These are phyloP conservation scores for Cystobasidium tubakii DNA, from an alignment of 768 basidiomycete species.

Conservation along the genomic window DNA sequence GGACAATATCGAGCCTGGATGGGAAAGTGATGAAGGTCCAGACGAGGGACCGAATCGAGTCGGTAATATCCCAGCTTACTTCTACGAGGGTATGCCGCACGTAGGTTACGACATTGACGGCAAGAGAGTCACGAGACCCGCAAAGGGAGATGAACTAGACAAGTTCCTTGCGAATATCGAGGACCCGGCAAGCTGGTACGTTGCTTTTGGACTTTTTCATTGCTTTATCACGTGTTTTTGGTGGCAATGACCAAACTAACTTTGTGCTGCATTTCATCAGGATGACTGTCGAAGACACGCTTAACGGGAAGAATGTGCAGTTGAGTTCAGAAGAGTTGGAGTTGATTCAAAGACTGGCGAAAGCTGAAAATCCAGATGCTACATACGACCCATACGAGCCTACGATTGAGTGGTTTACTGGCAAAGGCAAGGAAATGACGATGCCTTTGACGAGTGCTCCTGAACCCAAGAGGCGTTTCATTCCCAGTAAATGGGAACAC, in stretches of 20 bases:
- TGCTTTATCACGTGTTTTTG: constrained; percentile 4
- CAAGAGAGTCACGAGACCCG: constrained; percentile 86
- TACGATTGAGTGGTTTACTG: constrained; percentile 93
- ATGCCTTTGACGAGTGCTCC: constrained; percentile 74
- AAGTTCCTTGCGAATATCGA: constrained; percentile 91
- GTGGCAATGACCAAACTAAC: neutral
- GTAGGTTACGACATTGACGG: constrained; percentile 94
- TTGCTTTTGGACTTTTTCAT: constrained; percentile 36
- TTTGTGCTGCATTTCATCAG: constrained; percentile 51
- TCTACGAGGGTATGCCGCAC: constrained; percentile 99
- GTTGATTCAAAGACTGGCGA: constrained; percentile 83
- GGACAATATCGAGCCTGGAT: constrained; percentile 41
- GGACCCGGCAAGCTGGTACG: constrained; percentile 78
- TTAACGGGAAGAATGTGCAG: constrained; percentile 73
- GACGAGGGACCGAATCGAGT: constrained; percentile 61
- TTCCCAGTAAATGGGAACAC: constrained; percentile 99
- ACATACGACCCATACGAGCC: constrained; percentile 87
- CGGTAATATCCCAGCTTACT: constrained; percentile 91
- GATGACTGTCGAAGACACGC: constrained; percentile 89
- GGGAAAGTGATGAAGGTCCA: constrained; percentile 35
- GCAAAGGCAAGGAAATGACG: constrained; percentile 81
- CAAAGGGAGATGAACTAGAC: constrained; percentile 91
- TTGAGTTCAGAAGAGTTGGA: constrained; percentile 86
- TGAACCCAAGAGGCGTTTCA: constrained; percentile 92
- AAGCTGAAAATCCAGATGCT: constrained; percentile 83